Evolutionary conservation across 192 early-diverging fungal species (phyloP).

Genomic region (Hyaloraphidium curvatum): DNA sequence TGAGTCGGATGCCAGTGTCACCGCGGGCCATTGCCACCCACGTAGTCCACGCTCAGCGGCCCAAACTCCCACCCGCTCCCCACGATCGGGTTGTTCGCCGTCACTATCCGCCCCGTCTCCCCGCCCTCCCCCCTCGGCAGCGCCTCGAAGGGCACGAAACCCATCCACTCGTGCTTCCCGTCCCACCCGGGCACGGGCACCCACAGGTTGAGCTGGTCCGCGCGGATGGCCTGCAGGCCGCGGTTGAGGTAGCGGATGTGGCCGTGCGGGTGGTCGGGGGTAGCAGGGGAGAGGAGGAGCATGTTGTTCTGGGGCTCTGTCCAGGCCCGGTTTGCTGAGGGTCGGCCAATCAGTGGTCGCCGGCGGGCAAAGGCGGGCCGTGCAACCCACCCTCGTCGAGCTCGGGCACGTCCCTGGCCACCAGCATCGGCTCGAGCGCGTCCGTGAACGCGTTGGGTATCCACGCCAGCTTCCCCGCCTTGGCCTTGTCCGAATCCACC

Average conservation of each 20-base stretch:
- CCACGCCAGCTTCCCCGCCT: too few species aligned
- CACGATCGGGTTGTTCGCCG: not conserved
- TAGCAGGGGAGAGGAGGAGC: not conserved
- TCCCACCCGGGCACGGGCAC: not conserved
- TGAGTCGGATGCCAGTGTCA: too few species aligned
- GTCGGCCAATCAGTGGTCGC: not conserved
- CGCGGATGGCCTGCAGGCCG: not conserved
- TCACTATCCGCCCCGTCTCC: not conserved
- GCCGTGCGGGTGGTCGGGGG: not conserved
- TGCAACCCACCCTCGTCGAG: not conserved
- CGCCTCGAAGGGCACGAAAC: not conserved
- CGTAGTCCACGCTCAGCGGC: too few species aligned
- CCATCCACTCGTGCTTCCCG: not conserved
- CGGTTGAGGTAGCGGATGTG: slow-evolving; percentile 1
- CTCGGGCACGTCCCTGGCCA: not conserved
- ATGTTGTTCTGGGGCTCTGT: not conserved
- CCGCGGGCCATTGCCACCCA: too few species aligned
- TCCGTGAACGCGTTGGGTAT: not conserved
- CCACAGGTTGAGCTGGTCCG: not conserved
- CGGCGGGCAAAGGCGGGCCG: not conserved
- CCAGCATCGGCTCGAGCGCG: not conserved
- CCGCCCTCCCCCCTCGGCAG: too few species aligned
- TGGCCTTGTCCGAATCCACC: too few species aligned
- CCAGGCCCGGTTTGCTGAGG: not conserved
- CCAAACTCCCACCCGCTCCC: too few species aligned